A percentile compares a stretch with the other conserved stretches of the same genome.
These are phyloP conservation scores for Daldinia loculata DNA, from an alignment of 495 filamentous ascomycete species.

Conservation along the genomic window DNA sequence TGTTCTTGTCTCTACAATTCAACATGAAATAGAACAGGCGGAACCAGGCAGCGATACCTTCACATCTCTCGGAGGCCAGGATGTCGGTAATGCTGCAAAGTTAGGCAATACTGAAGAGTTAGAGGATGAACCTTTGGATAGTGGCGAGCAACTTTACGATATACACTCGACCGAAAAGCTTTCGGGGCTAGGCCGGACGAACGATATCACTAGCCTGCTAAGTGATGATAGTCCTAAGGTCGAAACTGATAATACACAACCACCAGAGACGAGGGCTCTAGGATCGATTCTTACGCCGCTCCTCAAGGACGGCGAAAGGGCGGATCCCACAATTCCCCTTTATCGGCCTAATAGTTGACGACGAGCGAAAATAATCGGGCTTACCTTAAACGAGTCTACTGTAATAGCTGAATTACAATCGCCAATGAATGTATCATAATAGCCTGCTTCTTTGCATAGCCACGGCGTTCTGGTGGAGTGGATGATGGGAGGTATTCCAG, in stretches of 20 bases:
- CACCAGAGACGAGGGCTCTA: background rate
- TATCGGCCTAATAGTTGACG: slow-evolving; percentile 36
- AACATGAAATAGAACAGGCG: background rate
- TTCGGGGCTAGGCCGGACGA: background rate
- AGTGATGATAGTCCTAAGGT: background rate
- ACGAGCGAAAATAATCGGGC: background rate
- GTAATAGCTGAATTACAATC: slow-evolving; percentile 5
- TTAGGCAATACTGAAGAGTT: background rate
- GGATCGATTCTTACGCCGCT: slow-evolving; percentile 30
- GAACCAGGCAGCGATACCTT: background rate
- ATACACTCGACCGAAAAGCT: background rate
- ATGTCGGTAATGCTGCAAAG: background rate
- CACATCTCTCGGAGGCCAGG: background rate
- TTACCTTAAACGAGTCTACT: background rate
- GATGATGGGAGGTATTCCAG: background rate
- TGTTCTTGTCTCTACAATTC: slow-evolving; percentile 35
- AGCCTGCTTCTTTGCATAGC: slow-evolving; percentile 33
- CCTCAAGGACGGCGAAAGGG: slow-evolving; percentile 29
- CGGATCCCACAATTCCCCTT: slow-evolving; percentile 43
- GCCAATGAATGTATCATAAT: slow-evolving; percentile 22
- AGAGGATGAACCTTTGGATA: background rate
- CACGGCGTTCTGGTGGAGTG: slow-evolving; percentile 29
- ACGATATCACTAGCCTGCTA: background rate
- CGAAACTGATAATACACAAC: background rate
- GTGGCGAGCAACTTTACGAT: background rate